phyloP scores from a whole-genome alignment of 805 yeast genomes.

The Limtongozyma cylindracea region DNA sequence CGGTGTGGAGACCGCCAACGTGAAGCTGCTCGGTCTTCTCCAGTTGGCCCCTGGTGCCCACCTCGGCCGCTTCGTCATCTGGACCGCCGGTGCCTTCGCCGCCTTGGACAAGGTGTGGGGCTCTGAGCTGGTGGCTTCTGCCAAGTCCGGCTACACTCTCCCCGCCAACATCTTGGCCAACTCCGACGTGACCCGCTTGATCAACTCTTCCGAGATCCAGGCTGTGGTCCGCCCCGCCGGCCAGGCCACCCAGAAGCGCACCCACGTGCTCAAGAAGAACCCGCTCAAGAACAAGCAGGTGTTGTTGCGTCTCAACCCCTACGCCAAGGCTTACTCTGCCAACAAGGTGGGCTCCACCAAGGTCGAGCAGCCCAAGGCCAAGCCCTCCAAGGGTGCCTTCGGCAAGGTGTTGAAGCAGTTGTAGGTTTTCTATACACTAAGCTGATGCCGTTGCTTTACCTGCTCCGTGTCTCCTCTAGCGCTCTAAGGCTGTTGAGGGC shows the following conservation, averaged over 20 bases:
- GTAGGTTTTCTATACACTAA: too few relatives aligned
- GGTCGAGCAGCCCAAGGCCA: conserved; percentile 34
- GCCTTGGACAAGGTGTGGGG: conserved; percentile 95
- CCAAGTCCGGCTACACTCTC: conserved; percentile 75
- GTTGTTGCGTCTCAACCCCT: conserved; percentile 95
- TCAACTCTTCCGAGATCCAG: conserved; percentile 98
- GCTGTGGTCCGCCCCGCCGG: conserved; percentile 81
- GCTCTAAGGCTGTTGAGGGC: too few relatives aligned
- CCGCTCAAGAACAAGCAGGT: conserved; percentile 97
- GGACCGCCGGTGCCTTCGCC: conserved; percentile 98
- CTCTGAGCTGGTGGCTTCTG: conserved; percentile 60
- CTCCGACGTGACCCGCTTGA: conserved; percentile 90
- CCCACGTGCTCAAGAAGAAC: conserved; percentile 80
- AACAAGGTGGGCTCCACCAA: conserved; percentile 73
- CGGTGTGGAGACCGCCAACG: conserved; percentile 96
- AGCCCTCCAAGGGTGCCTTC: conserved; percentile 54
- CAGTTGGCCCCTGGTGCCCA: conserved; percentile 99
- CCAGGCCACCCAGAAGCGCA: conserved; percentile 85
- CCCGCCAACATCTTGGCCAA: conserved; percentile 88
- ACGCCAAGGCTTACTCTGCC: conserved; percentile 92
- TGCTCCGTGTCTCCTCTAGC: too few relatives aligned
- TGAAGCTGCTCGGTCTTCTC: conserved; percentile 76
- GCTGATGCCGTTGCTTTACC: too few relatives aligned
- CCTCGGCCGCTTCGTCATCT: conserved; percentile 97
- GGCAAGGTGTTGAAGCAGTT: conserved; percentile 33